Evolutionary conservation across 1,139 yeast genomes (phyloP), one percentile per base, ranked within the genome.

Genomic region (Yamadazyma trypodendri): DNA sequence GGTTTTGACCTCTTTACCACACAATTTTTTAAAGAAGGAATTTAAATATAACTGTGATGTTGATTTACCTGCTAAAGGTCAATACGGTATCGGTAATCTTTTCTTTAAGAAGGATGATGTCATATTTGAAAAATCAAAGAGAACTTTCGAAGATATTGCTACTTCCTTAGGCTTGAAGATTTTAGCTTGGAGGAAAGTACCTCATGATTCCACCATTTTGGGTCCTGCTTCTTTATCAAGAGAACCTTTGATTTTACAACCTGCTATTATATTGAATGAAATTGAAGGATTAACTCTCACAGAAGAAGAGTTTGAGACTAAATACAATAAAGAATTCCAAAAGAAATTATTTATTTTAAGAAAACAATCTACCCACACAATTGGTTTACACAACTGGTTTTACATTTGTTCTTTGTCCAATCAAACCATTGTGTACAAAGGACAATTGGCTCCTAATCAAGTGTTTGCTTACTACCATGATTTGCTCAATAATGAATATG

Each of bases 341-440:
- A 86, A 86, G 49, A 86, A 82, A 61, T 75, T 92, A 50, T 92
- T 82, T 65, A 80, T 90, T 38, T 72, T 90, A 54, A 79, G 97
- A 65, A 90, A 90, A 63, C 95, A 85, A 63, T 76, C 95, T 17
- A 81, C 96, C 17, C 95, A 85, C 60, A 78, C 90, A 39, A 89
- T 90, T 54, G 97, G 97, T 24, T 74, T 89, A 51, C 95, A 90
- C 68, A 89, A 90, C 65, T 90, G 98, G 97, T 90, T 92, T 68
- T 90, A 90, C 72, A 88, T 90, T 52, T 90, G 97, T 69, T 90
- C 98, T 11, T 73, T 92, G 47, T 83, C 95, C 40, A 83, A 81
- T 63, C 85, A 81, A 59, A 85, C 90, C 57, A 90, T 92, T 54
- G 97, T 92, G 42, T 92, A 92, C 76, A 92, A 92, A 68, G 98